Conservation (phyloP, 352 stramenopile genomes). For the Porosira glacialis region DNA sequence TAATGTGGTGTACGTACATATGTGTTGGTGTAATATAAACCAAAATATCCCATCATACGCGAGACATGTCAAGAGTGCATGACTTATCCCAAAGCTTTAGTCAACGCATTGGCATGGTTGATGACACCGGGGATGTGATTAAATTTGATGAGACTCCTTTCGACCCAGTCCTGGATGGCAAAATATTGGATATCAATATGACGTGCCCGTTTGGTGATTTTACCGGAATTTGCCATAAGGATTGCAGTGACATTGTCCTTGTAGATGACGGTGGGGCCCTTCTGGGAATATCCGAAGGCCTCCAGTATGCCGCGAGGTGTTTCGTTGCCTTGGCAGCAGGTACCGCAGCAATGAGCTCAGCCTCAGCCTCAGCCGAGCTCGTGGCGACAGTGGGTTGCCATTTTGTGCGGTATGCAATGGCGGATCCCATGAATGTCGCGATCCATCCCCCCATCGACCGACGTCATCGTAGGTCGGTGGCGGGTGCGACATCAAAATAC, state of each 20-base stretch:
- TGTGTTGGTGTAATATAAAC: too few relatives aligned
- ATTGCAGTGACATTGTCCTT: constrained; percentile 13
- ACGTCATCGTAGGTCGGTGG: constrained; percentile 5
- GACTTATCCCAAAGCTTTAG: too few relatives aligned
- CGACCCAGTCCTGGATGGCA: constrained; percentile 35
- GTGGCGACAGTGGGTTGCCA: constrained; percentile 6
- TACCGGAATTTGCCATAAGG: constrained; percentile 24
- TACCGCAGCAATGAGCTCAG: too few relatives aligned
- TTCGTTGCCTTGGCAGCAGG: too few relatives aligned
- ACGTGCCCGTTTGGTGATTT: constrained; percentile 26
- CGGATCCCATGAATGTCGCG: background rate
- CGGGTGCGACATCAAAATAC: constrained; percentile 19
- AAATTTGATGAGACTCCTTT: constrained; percentile 19
- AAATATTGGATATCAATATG: constrained; percentile 51
- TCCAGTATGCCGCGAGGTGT: constrained; percentile 11
- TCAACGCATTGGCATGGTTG: too few relatives aligned
- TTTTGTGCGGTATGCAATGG: constrained; percentile 7
- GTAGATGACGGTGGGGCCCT: constrained; percentile 7
- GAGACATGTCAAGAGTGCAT: too few relatives aligned
- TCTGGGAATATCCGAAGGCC: constrained; percentile 10
- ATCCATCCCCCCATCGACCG: background rate
- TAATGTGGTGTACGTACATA: too few relatives aligned
- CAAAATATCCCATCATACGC: too few relatives aligned
- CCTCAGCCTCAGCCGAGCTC: constrained; percentile 9
- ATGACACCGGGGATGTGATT: constrained; percentile 18